A percentile compares a stretch with the other conserved stretches of the same genome.
Conservation (phyloP, 2,329 filamentous ascomycete species). For the Aspergillus persii region DNA sequence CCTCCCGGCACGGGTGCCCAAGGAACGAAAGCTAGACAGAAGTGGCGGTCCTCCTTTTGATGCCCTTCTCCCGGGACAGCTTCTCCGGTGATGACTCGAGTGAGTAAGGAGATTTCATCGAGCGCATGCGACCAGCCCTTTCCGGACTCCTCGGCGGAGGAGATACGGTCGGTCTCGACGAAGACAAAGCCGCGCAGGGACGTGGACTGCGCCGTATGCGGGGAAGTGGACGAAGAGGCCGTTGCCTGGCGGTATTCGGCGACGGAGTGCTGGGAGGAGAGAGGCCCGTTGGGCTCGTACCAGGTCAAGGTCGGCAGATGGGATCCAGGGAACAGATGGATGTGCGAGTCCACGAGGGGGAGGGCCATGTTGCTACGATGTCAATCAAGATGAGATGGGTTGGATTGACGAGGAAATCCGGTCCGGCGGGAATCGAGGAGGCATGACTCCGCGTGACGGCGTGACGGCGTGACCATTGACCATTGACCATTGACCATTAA, state of each 20-base stretch:
- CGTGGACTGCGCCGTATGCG: conserved; percentile 28
- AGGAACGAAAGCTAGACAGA: conserved; percentile 70
- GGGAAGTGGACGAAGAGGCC: conserved; percentile 28
- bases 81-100: conserved; percentile 62
- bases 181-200: conserved; percentile 71
- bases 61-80: conserved; percentile 61
- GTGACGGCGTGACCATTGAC: too few species aligned
- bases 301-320: conserved; percentile 68
- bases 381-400: neutral
- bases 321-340: conserved; percentile 77
- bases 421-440: too few species aligned
- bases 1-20: conserved; percentile 82
- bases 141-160: conserved; percentile 52
- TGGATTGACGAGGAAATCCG: neutral
- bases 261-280: conserved; percentile 64
- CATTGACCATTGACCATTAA: too few species aligned
- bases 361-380: conserved; percentile 21
- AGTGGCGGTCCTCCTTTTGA: conserved; percentile 46
- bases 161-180: conserved; percentile 75
- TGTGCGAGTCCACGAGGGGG: conserved; percentile 80
- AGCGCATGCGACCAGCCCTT: conserved; percentile 67
- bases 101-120: conserved; percentile 68
- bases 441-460: too few species aligned
- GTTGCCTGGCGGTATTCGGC: conserved; percentile 58
- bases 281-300: conserved; percentile 59